Evolutionary conservation across 345 rosid genomes (phyloP).

Genomic region (Ceriops decandra): DNA sequence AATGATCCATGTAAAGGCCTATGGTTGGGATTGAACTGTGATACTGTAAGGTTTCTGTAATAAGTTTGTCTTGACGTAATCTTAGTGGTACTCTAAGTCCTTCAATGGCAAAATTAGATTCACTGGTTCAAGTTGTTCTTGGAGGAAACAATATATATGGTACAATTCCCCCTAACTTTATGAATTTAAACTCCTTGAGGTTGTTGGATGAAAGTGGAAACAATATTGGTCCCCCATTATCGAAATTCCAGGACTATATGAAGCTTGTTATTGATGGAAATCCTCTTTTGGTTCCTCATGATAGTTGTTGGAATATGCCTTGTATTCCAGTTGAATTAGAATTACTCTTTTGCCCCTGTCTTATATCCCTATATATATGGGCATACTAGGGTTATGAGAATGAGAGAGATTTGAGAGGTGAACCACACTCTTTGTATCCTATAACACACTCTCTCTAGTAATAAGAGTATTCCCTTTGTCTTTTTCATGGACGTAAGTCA

Average conservation of each 20-base stretch:
- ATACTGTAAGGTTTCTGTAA: conserved; percentile 24
- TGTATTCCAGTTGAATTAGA: no score
- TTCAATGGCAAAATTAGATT: conserved; percentile 33
- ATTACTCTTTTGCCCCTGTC: no score
- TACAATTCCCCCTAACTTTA: conserved; percentile 35
- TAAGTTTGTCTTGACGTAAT: conserved; percentile 42
- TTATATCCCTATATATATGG: no score
- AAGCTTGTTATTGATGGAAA: conserved; percentile 41
- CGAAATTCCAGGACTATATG: conserved; percentile 34
- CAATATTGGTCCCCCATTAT: conserved; percentile 44
- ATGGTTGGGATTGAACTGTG: conserved; percentile 45
- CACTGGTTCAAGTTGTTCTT: conserved; percentile 39
- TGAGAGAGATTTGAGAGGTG: no score
- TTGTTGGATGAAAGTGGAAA: conserved; percentile 40
- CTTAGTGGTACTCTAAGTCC: conserved; percentile 45
- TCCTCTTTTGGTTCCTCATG: conserved; percentile 28
- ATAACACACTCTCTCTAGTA: no score
- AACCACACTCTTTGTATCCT: no score
- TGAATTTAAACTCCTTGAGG: conserved; percentile 34
- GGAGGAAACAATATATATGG: conserved; percentile 36
- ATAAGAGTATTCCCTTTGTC: no score
- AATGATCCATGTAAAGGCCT: conserved; percentile 45
- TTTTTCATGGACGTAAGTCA: no score
- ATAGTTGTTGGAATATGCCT: background rate
- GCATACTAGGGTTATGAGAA: no score